Percentiles rank a stretch among this genome's conserved stretches.
phyloP scores from a whole-genome alignment of 2,329 filamentous ascomycete species.

The Paraphoma sp. region DNA sequence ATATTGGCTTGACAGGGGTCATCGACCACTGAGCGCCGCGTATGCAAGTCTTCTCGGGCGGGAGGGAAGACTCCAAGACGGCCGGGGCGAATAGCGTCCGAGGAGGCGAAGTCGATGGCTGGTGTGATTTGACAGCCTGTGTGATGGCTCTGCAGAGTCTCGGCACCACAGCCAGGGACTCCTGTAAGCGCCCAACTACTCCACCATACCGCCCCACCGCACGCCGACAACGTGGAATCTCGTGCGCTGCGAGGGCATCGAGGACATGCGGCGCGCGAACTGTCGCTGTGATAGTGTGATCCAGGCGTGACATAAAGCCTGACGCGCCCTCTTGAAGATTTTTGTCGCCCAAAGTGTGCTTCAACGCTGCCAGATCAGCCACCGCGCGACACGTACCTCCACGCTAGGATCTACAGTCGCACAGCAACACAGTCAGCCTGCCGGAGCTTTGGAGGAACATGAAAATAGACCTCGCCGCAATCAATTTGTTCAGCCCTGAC shows the following conservation, averaged over 20 bases:
- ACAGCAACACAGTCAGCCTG: conserved; percentile 16
- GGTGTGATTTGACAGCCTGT: conserved; percentile 27
- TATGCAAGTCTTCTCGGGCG: conserved; percentile 28
- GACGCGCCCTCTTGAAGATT: conserved; percentile 5
- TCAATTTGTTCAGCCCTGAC: conserved; percentile 6
- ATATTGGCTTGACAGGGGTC: conserved; percentile 40
- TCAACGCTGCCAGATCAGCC: background rate
- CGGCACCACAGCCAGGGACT: conserved; percentile 25
- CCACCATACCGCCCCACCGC: conserved; percentile 10
- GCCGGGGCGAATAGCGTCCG: conserved; percentile 28
- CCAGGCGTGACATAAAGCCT: conserved; percentile 26
- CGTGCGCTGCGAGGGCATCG: conserved; percentile 10
- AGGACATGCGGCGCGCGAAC: conserved; percentile 15
- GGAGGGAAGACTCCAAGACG: conserved; percentile 32
- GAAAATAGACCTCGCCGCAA: conserved; percentile 16
- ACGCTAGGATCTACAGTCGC: conserved; percentile 1
- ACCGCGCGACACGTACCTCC: background rate
- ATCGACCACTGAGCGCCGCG: conserved; percentile 36
- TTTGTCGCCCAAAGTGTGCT: background rate
- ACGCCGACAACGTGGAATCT: conserved; percentile 12
- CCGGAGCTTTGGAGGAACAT: background rate
- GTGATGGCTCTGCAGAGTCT: conserved; percentile 34
- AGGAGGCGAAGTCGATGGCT: conserved; percentile 11
- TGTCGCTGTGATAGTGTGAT: conserved; percentile 36
- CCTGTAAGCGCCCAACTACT: conserved; percentile 40